Evolutionary conservation across 2,329 filamentous ascomycete species (phyloP).

Genomic region (Zarea fungicola): DNA sequence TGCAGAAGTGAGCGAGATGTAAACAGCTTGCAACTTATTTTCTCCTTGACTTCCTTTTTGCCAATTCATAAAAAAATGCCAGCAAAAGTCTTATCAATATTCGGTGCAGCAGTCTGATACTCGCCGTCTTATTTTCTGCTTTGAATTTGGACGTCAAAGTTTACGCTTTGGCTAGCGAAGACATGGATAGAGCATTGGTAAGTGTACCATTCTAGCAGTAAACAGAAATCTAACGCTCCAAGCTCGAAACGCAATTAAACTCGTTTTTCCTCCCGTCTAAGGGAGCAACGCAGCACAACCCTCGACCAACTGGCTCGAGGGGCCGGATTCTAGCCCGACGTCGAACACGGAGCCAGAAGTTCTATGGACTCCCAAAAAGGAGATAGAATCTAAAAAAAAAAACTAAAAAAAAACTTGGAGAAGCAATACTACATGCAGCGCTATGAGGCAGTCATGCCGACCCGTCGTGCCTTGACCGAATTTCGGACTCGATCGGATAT

Average conservation of each 20-base stretch:
- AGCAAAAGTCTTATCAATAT: too few species aligned
- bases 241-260: slow-evolving; percentile 8
- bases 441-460: slow-evolving; percentile 64
- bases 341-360: neutral
- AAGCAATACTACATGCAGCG: slow-evolving; percentile 71
- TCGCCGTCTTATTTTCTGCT: too few species aligned
- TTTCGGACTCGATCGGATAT: slow-evolving; percentile 49
- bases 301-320: slow-evolving; percentile 2
- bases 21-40: too few species aligned
- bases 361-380: neutral
- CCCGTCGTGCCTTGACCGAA: slow-evolving; percentile 60
- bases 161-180: neutral
- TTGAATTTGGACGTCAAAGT: too few species aligned
- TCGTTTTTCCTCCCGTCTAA: neutral
- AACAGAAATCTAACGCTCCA: neutral
- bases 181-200: slow-evolving; percentile 9
- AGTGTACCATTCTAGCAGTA: neutral
- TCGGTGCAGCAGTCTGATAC: too few species aligned
- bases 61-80: too few species aligned
- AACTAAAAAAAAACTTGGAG: slow-evolving; percentile 68
- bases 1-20: too few species aligned
- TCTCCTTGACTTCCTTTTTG: too few species aligned
- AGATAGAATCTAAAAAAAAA: slow-evolving; percentile 38
- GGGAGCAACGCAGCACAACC: neutral
- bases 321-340: neutral